These are phyloP conservation scores for Taiwanofungus camphoratus DNA, from an alignment of 1,284 basidiomycete genomes.

Conservation along the genomic window DNA sequence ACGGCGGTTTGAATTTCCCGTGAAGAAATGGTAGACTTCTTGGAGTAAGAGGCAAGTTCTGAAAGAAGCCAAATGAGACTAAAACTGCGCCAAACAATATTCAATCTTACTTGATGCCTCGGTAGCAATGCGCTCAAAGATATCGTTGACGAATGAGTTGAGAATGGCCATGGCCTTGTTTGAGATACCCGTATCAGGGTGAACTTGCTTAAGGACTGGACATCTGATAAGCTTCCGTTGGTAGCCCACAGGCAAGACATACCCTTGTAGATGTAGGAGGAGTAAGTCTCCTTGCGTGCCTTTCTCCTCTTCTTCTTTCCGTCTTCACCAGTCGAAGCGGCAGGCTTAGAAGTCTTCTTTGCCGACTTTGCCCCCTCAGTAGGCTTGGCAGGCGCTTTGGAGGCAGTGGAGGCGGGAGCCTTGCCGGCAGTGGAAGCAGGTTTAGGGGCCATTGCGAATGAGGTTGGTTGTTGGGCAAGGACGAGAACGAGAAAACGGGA, in stretches of 20 bases:
- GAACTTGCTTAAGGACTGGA: slow-evolving; percentile 83
- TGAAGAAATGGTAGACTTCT: slow-evolving; percentile 92
- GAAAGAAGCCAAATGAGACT: slow-evolving; percentile 27
- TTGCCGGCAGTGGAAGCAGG: slow-evolving; percentile 45
- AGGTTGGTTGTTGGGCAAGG: neutral
- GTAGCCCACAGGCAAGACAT: slow-evolving; percentile 21
- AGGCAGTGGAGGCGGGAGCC: slow-evolving; percentile 54
- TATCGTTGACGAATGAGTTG: slow-evolving; percentile 91
- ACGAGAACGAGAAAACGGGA: slow-evolving; percentile 6
- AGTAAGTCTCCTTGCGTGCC: slow-evolving; percentile 87
- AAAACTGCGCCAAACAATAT: no score
- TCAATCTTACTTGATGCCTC: slow-evolving; percentile 84
- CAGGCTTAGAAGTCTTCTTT: slow-evolving; percentile 78
- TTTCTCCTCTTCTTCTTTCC: slow-evolving; percentile 91
- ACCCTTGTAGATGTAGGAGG: slow-evolving; percentile 95
- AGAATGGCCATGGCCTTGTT: slow-evolving; percentile 97
- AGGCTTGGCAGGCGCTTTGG: slow-evolving; percentile 74
- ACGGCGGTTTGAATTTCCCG: slow-evolving; percentile 92
- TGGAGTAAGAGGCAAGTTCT: slow-evolving; percentile 90
- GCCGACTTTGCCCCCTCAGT: slow-evolving; percentile 65
- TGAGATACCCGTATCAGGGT: slow-evolving; percentile 95
- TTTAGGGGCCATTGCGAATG: slow-evolving; percentile 31
- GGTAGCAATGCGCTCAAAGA: slow-evolving; percentile 89
- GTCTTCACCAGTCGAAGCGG: slow-evolving; percentile 54
- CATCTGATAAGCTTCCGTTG: no score